phyloP scores from a whole-genome alignment of 768 basidiomycete species.

The Imleria badia region DNA sequence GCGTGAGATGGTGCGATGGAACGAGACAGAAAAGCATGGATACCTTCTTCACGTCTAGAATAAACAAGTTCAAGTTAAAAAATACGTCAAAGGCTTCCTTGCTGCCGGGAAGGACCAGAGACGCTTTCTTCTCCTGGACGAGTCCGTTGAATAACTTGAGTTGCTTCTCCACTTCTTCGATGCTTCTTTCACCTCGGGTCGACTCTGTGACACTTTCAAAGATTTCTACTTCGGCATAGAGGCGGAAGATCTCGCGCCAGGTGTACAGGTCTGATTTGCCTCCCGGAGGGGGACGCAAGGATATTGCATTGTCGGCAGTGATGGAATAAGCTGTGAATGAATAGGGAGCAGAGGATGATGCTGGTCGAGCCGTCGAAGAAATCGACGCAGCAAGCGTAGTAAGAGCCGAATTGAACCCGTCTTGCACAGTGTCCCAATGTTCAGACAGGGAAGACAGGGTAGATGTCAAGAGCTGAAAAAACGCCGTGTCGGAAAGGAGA shows the following conservation, averaged over 20 bases:
- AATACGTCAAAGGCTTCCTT: slow-evolving; percentile 66
- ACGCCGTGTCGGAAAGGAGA: slow-evolving; percentile 74
- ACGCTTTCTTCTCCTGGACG: slow-evolving; percentile 48
- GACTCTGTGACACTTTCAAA: slow-evolving; percentile 74
- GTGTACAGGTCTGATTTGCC: slow-evolving; percentile 65
- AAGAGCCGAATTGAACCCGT: slow-evolving; percentile 47
- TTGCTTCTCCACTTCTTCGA: slow-evolving; percentile 68
- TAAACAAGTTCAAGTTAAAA: slow-evolving; percentile 69
- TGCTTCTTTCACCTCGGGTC: slow-evolving; percentile 61
- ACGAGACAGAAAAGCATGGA: background rate
- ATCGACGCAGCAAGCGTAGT: slow-evolving; percentile 45
- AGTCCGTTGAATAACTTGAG: slow-evolving; percentile 62
- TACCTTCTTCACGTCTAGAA: slow-evolving; percentile 82
- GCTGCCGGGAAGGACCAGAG: slow-evolving; percentile 58
- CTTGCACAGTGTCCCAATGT: slow-evolving; percentile 51
- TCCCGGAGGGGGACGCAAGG: slow-evolving; percentile 41
- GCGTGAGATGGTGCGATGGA: background rate
- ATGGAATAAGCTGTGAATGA: slow-evolving; percentile 36
- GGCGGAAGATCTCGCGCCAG: slow-evolving; percentile 88
- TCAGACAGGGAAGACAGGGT: slow-evolving; percentile 54
- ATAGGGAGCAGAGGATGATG: slow-evolving; percentile 27
- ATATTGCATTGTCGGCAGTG: slow-evolving; percentile 11
- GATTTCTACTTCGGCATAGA: slow-evolving; percentile 83
- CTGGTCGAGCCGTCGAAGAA: slow-evolving; percentile 34
- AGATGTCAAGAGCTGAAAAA: slow-evolving; percentile 71